phyloP scores from a whole-genome alignment of 108 stramenopile genomes.

The Pseudonitzschia multistriata region DNA sequence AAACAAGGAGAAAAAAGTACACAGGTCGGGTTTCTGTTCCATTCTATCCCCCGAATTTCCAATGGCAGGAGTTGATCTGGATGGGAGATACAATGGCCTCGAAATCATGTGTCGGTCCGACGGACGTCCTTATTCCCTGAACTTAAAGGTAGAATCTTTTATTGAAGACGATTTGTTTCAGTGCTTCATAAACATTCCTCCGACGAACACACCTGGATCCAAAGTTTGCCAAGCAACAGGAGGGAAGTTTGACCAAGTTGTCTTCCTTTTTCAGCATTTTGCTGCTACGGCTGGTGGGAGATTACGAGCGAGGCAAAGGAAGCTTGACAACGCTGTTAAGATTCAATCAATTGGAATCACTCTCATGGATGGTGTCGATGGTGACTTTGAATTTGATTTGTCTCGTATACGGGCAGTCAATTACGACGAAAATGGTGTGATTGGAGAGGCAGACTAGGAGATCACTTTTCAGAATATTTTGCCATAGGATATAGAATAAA shows the following conservation, averaged over 20 bases:
- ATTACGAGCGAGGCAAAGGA: constrained; percentile 55
- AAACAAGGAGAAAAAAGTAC: constrained; percentile 30
- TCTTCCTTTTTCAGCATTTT: constrained; percentile 71
- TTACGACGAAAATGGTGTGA: constrained; percentile 42
- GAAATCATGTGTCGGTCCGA: constrained; percentile 81
- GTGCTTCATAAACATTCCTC: constrained; percentile 56
- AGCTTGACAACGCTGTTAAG: constrained; percentile 55
- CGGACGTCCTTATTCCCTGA: constrained; percentile 73
- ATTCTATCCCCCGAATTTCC: constrained; percentile 77
- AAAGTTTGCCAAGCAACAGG: constrained; percentile 19
- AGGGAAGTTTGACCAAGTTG: constrained; percentile 35
- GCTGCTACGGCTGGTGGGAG: constrained; percentile 61
- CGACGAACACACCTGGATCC: constrained; percentile 11
- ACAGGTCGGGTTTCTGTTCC: constrained; percentile 77
- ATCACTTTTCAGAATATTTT: neutral
- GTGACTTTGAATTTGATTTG: constrained; percentile 78
- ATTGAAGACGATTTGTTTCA: constrained; percentile 85
- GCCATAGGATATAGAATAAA: neutral
- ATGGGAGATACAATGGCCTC: constrained; percentile 66
- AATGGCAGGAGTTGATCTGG: constrained; percentile 60
- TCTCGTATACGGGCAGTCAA: constrained; percentile 76
- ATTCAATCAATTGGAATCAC: constrained; percentile 78
- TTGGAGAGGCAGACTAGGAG: constrained; percentile 26
- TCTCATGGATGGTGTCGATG: constrained; percentile 79
- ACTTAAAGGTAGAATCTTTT: constrained; percentile 63